phyloP scores from a whole-genome alignment of 2,329 filamentous ascomycete species.

The Clarireedia homoeocarpa region DNA sequence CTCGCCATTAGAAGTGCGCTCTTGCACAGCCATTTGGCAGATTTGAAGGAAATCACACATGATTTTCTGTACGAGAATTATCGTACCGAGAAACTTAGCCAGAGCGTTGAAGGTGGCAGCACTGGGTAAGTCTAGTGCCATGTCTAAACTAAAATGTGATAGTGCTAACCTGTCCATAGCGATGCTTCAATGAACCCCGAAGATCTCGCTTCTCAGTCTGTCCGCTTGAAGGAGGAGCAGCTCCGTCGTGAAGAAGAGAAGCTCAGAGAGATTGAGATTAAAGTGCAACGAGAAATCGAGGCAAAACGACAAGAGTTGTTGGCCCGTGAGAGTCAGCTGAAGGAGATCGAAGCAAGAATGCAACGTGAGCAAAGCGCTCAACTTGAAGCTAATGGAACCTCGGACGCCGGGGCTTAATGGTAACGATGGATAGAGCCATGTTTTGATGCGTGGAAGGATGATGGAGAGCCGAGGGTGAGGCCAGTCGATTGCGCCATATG shows the following conservation, averaged over 20 bases:
- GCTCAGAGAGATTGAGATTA: constrained; percentile 97
- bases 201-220: constrained; percentile 91
- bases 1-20: constrained; percentile 93
- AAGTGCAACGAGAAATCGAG: constrained; percentile 99
- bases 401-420: constrained; percentile 22
- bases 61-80: constrained; percentile 99
- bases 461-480: constrained; percentile 11
- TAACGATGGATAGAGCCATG: constrained; percentile 9
- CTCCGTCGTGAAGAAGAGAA: constrained; percentile 99
- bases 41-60: constrained; percentile 98
- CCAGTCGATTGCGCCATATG: constrained; percentile 16
- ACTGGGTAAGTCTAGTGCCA: constrained; percentile 61
- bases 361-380: constrained; percentile 66
- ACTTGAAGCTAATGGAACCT: constrained; percentile 30
- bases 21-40: constrained; percentile 93
- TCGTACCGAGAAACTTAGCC: constrained; percentile 99
- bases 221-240: constrained; percentile 98
- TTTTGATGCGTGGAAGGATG: constrained; percentile 12
- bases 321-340: constrained; percentile 94
- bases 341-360: constrained; percentile 98
- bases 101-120: constrained; percentile 90
- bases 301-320: constrained; percentile 98
- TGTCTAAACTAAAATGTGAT: constrained; percentile 26
- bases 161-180: constrained; percentile 31
- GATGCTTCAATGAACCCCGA: constrained; percentile 96